Base-by-base conservation (phyloP, 75 land plant genomes). In the Selaginella moellendorffii region DNA sequence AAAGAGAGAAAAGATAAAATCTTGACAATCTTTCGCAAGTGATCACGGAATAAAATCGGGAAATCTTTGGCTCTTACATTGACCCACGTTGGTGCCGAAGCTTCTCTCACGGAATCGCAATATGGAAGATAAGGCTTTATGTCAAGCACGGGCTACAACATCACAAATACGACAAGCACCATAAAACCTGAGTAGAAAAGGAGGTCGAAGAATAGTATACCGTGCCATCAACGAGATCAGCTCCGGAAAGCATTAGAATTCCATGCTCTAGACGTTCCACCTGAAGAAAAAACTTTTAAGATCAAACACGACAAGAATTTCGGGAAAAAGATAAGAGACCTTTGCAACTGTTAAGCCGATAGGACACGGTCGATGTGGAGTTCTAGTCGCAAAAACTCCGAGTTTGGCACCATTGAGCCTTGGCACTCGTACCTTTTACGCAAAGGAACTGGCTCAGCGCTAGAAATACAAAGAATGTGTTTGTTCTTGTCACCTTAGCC, bases 171-270 rank as follows among this genome's bases (percentile, higher is more conserved):
- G n/a, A n/a, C n/a, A n/a, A n/a, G n/a, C n/a, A n/a, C n/a, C n/a
- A n/a, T n/a, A n/a, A n/a, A n/a, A n/a, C n/a, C n/a, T n/a, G n/a
- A n/a, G n/a, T n/a, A n/a, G n/a, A n/a, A n/a, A n/a, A n/a, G n/a
- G n/a, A n/a, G n/a, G n/a, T n/a, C n/a, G n/a, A n/a, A n/a, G n/a
- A n/a, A n/a, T n/a, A n/a, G n/a, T n/a, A 71, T 84, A 95, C 97
- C 71, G 99, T 95, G 72, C 97, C 97, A 86, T 90, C 91, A 72
- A 95, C 99, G 24, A 95, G 70, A 75, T 95, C 99, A 24, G 82
- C 83, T 2, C 99, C 99, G 58, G 99, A 95, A n/a, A 95, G 82
- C 14, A 86, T 67, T 63, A 95, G 62, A 60, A 71, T 73, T 28
- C 82, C 71, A 10, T 87, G 88, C 26, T 79, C 66, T 24, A 95